A percentile compares a stretch with the other conserved stretches of the same genome.
Conservation (phyloP, 2,329 filamentous ascomycete species). For the Ceratocystis alfenasii region DNA sequence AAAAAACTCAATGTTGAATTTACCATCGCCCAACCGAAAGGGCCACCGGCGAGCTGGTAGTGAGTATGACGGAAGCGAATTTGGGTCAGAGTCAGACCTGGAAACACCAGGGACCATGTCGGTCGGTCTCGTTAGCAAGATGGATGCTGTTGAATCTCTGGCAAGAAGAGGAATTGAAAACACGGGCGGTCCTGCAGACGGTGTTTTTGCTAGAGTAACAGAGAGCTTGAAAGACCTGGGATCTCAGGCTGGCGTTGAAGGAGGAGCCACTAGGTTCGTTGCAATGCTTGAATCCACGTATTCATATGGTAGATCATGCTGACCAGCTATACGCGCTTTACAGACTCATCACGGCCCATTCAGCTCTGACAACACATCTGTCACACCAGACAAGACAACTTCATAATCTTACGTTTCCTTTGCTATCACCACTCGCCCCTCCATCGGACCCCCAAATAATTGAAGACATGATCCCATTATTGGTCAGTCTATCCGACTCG, state of each 20-base stretch:
- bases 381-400: conserved; percentile 63
- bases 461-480: conserved; percentile 56
- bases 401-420: conserved; percentile 57
- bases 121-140: conserved; percentile 52
- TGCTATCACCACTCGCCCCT: conserved; percentile 56
- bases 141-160: conserved; percentile 60
- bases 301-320: neutral
- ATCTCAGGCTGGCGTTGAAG: conserved; percentile 60
- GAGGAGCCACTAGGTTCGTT: conserved; percentile 54
- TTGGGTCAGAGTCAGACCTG: conserved; percentile 59
- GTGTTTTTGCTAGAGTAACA: conserved; percentile 56
- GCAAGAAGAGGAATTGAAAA: conserved; percentile 54
- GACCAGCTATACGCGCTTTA: conserved; percentile 2
- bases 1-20: conserved; percentile 34
- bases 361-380: conserved; percentile 61
- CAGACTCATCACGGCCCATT: conserved; percentile 64
- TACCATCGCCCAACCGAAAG: conserved; percentile 35
- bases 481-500: conserved; percentile 50
- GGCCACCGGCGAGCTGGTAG: conserved; percentile 43
- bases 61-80: conserved; percentile 62
- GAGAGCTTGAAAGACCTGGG: conserved; percentile 60
- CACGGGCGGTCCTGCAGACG: conserved; percentile 52
- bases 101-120: conserved; percentile 53
- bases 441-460: conserved; percentile 53
- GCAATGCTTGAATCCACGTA: neutral